Conservation (phyloP, 2,329 filamentous ascomycete species). For the Coniochaeta sp. region DNA sequence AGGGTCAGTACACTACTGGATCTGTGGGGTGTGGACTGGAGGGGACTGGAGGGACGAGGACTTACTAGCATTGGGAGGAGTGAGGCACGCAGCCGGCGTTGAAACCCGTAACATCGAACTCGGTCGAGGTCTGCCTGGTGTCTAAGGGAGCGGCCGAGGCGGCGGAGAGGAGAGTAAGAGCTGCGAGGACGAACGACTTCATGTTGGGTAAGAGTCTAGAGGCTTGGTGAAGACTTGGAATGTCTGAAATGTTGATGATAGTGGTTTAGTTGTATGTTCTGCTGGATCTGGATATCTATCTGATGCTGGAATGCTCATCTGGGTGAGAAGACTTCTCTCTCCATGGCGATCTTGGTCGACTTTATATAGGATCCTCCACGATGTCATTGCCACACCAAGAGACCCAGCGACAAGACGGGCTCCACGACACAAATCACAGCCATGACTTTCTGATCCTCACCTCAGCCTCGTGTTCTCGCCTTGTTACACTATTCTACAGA, state of each 20-base stretch:
- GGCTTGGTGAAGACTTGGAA: neutral
- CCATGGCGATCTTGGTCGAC: neutral
- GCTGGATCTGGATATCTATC: neutral
- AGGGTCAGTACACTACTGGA: no score
- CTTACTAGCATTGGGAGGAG: neutral
- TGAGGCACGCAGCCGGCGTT: neutral
- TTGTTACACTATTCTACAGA: neutral
- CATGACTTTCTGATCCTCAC: neutral
- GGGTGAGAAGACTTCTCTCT: neutral
- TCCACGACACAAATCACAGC: neutral
- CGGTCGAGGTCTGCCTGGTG: neutral
- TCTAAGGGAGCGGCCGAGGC: conserved; percentile 1
- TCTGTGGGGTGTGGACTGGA: neutral
- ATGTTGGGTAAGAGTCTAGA: neutral
- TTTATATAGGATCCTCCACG: neutral
- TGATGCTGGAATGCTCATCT: neutral
- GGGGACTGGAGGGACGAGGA: neutral
- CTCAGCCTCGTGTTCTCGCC: neutral
- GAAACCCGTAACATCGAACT: neutral
- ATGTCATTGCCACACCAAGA: neutral
- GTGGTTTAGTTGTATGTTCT: neutral
- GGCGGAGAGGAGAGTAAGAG: neutral
- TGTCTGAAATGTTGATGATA: neutral
- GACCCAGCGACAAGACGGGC: neutral
- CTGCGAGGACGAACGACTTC: neutral